Conservation (phyloP, 1,139 yeast species). For the Yamadazyma atmosphaerica region DNA sequence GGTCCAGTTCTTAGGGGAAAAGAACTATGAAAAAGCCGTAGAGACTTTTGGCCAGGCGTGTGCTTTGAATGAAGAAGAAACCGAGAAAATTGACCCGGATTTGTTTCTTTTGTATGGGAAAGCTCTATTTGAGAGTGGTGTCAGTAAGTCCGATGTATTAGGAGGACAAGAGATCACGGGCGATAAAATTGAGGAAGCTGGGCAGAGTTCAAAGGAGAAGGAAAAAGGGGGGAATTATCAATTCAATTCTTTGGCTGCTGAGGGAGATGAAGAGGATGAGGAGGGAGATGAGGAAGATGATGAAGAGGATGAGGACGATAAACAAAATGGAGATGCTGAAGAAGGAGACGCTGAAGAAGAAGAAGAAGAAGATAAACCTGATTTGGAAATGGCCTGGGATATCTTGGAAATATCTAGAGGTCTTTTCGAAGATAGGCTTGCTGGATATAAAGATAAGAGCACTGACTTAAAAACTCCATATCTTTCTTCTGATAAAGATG, state of each 20-base stretch:
- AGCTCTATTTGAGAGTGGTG: constrained; percentile 77
- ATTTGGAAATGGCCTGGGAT: constrained; percentile 88
- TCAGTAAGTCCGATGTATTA: constrained; percentile 73
- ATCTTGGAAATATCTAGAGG: constrained; percentile 74
- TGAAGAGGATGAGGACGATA: constrained; percentile 28
- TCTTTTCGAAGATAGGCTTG: constrained; percentile 51
- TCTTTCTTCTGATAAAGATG: constrained; percentile 33
- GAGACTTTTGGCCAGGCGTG: constrained; percentile 79
- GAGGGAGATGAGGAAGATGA: constrained; percentile 26
- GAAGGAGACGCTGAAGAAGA: constrained; percentile 31
- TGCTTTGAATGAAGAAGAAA: constrained; percentile 48
- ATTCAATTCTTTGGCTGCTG: constrained; percentile 56
- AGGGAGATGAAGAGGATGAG: constrained; percentile 35
- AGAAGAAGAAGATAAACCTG: constrained; percentile 58
- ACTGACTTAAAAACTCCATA: constrained; percentile 28
- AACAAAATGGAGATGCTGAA: constrained; percentile 29
- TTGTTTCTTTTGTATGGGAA: constrained; percentile 75
- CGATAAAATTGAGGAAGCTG: constrained; percentile 18
- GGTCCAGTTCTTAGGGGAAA: constrained; percentile 49
- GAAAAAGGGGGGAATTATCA: constrained; percentile 47
- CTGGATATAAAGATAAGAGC: constrained; percentile 19
- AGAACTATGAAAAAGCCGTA: constrained; percentile 67
- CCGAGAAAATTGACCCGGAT: constrained; percentile 66
- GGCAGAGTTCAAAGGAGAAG: constrained; percentile 20
- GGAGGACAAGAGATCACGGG: constrained; percentile 51